Conservation (phyloP, 2,329 filamentous ascomycete genomes). For the Ustilaginoidea virens region DNA sequence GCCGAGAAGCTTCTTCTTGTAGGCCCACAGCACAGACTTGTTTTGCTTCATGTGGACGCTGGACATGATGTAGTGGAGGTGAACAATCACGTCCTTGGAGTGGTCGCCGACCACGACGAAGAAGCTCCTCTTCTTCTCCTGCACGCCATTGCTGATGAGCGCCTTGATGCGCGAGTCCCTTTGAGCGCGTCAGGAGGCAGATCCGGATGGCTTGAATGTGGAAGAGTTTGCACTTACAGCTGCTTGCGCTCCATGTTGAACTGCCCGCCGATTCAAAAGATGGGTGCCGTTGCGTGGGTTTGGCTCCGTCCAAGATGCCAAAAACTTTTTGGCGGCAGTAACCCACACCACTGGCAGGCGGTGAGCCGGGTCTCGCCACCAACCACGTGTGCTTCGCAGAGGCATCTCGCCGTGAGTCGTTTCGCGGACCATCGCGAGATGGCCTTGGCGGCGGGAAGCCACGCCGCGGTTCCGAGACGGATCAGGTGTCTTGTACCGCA, state of each 20-base stretch:
- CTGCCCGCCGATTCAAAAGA: no score
- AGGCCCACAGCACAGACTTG: slow-evolving; percentile 95
- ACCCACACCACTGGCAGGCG: slow-evolving; percentile 23
- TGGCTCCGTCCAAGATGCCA: slow-evolving; percentile 14
- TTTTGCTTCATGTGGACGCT: slow-evolving; percentile 74
- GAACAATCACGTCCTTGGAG: slow-evolving; percentile 91
- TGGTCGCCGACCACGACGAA: slow-evolving; percentile 88
- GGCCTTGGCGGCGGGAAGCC: no score
- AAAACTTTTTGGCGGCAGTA: slow-evolving; percentile 22
- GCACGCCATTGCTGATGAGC: slow-evolving; percentile 79
- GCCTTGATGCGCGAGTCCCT: slow-evolving; percentile 83
- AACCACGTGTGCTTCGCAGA: neutral
- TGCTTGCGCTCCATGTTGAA: slow-evolving; percentile 46
- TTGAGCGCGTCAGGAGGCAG: neutral
- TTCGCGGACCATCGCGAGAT: no score
- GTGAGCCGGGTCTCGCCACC: no score
- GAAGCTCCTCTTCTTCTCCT: slow-evolving; percentile 96
- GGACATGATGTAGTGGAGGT: slow-evolving; percentile 83
- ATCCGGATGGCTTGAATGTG: neutral
- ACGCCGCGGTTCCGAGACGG: no score
- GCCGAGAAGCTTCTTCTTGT: slow-evolving; percentile 92
- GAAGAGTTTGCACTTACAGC: slow-evolving; percentile 23
- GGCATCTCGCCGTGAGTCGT: no score
- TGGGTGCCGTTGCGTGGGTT: no score
- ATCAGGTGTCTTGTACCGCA: no score